Evolutionary conservation across 2,329 filamentous ascomycete species (phyloP), one percentile per base, ranked within the genome.

Genomic region (Aaosphaeria pasadenensis): DNA sequence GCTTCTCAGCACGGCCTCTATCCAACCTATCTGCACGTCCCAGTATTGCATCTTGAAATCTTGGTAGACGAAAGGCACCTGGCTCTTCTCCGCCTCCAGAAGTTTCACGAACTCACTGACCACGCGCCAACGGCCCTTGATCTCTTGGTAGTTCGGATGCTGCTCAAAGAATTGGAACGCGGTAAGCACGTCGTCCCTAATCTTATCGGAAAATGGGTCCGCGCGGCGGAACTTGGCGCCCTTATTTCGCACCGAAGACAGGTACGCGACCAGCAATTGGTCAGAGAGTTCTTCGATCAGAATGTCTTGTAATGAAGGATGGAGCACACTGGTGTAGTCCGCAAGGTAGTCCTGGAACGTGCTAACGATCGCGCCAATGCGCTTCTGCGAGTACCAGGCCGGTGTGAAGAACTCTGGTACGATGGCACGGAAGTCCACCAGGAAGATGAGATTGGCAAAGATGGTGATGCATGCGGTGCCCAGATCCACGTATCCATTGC

Each of bases 1-100:
- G 1, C 85, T 80, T 57, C 91, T 81, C 54, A 99, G 67, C 42
- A 96, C 92, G 5, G 89, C 87, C 77, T 99, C 95, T 6, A 99
- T 91, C 94, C 94, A 99, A 41, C 85, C 87, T 50, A 97, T 85
- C 70, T 95, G 90, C 66, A 97, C 76, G 72, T 99, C 94, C 89
- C 92, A 96, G 71, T 96, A 96, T 41, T 83, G 80, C 36, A 73
- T 76, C 78, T 96, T 97, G 75, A 99, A 92, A 5, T 77, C 75
- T 59, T 87, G 87, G 64, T 95, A 97, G 1, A 89, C 85, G 44
- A 88, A 83, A 11, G 90, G 84, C 1, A 96, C 78, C 28, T 76
- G 78, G 44, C 85, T 86, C 64, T 94, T 90, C 30, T 86, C 84
- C 4, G 84, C 84, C 42, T 80, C 77, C n/a, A 99, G 77, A 50